Conservation (phyloP, 1,284 basidiomycete species). For the Filobasidium uniguttulatum region DNA sequence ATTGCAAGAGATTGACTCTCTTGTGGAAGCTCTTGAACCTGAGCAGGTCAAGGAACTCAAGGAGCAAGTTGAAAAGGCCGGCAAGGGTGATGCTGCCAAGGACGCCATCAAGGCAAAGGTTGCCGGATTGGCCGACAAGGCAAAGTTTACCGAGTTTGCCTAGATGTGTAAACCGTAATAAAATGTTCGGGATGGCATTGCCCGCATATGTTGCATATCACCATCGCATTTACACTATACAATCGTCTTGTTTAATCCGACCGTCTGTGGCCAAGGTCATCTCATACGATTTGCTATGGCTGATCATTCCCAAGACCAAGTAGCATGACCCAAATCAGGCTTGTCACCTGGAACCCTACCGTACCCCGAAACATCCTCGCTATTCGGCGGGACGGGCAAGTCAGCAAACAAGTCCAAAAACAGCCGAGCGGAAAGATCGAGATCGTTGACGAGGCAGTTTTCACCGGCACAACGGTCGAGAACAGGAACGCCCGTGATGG, state of each 20-base stretch:
- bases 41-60: constrained; percentile 43
- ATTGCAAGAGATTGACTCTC: constrained; percentile 43
- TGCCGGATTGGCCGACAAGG: constrained; percentile 18
- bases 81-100: constrained; percentile 37
- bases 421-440: not conserved
- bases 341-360: not conserved
- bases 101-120: constrained; percentile 23
- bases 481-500: not conserved
- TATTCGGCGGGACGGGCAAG: too few species aligned
- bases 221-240: too few species aligned
- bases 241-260: too few species aligned
- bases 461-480: too few species aligned
- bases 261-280: too few species aligned
- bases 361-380: not conserved
- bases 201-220: too few species aligned
- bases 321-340: not conserved
- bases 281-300: too few species aligned
- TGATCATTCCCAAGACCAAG: too few species aligned
- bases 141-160: constrained; percentile 41
- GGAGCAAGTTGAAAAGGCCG: constrained; percentile 41
- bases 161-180: too few species aligned
- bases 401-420: not conserved
- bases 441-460: not conserved
- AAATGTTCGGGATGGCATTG: too few species aligned
- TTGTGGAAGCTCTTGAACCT: constrained; percentile 42